Conservation (phyloP, 2,329 filamentous ascomycete species). For the Fusarium sp. region DNA sequence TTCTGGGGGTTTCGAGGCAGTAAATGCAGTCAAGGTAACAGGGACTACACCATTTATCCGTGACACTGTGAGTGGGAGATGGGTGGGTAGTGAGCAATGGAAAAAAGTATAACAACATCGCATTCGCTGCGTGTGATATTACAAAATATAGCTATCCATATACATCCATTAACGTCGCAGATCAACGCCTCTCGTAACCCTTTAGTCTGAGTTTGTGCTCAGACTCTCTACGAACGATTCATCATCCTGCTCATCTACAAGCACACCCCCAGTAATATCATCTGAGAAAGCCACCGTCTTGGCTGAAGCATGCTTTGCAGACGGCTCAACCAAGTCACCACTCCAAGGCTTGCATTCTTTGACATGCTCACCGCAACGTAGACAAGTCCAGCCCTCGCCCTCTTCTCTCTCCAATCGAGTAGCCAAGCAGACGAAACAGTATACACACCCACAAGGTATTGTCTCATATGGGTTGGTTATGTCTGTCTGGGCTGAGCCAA, state of each 20-base stretch:
- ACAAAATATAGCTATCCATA: constrained; percentile 16
- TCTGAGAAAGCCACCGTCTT: constrained; percentile 73
- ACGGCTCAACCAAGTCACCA: constrained; percentile 81
- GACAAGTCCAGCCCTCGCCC: constrained; percentile 91
- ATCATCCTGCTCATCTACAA: constrained; percentile 44
- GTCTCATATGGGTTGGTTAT: constrained; percentile 97
- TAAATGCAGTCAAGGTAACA: background rate
- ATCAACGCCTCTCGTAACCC: background rate
- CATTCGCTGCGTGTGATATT: constrained; percentile 7
- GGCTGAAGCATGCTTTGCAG: constrained; percentile 52
- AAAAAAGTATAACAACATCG: background rate
- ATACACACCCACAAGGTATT: constrained; percentile 87
- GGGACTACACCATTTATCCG: background rate
- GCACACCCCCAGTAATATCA: constrained; percentile 53
- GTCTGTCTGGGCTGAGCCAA: constrained; percentile 90
- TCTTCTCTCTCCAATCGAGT: constrained; percentile 90
- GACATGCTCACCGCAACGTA: constrained; percentile 85
- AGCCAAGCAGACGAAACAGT: constrained; percentile 96
- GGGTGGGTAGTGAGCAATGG: background rate
- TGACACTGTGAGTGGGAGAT: background rate
- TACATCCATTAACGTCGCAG: background rate
- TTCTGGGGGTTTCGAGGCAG: background rate
- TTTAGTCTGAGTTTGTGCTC: constrained; percentile 34
- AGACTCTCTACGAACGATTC: constrained; percentile 35
- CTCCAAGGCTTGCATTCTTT: constrained; percentile 91